Base-by-base conservation (phyloP, 1,284 basidiomycete species). In the Uromyces viciae-fabae region DNA sequence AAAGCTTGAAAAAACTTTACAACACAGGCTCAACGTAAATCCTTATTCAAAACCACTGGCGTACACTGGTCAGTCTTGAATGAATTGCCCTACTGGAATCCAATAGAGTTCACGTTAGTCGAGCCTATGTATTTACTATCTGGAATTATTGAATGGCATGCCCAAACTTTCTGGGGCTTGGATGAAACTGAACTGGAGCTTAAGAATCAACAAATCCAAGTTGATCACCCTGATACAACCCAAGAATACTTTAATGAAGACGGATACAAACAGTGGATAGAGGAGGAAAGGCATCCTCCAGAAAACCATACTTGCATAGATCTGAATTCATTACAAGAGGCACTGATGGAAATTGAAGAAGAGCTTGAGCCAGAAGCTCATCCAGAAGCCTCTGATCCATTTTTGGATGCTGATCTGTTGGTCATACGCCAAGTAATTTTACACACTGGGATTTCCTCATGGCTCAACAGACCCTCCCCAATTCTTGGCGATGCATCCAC, bases 101-200 rank as follows among this genome's bases (percentile, higher is more conserved):
- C 72, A 14, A 31, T 52, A 4, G 19, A 75, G n/a, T 46, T 66
- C 19, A 38, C 40, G 15, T 42, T 76, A 7, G 58, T 75, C 22
- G 74, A 75, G 54, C 54, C 74, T 22, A 75, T 75, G 74, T 58
- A 75, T 36, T 46, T 17, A 17, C 22, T 64, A 25, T 40, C 56
- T 25, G 74, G 74, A 33, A 75, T 75, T 54, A 19, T 75, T 15
- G 74, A 75, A 56, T 75, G 58, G 54, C 54, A 75, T 62, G n/a
- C 33, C n/a, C 54, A 28, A 28, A 60, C 9, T 31, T 19, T 64
- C 3, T 75, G 74, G 74, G 40, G 46, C 25, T 31, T 75, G 9
- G 56, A 62, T 46, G 3, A n/a, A 31, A 25, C 33, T 8, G 66
- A 36, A 31, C 22, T 42, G 2, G 31, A 42, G 19, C 2, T 69